Base-by-base conservation (phyloP, 2,329 filamentous ascomycete species). In the Rugonectria rugulosa region DNA sequence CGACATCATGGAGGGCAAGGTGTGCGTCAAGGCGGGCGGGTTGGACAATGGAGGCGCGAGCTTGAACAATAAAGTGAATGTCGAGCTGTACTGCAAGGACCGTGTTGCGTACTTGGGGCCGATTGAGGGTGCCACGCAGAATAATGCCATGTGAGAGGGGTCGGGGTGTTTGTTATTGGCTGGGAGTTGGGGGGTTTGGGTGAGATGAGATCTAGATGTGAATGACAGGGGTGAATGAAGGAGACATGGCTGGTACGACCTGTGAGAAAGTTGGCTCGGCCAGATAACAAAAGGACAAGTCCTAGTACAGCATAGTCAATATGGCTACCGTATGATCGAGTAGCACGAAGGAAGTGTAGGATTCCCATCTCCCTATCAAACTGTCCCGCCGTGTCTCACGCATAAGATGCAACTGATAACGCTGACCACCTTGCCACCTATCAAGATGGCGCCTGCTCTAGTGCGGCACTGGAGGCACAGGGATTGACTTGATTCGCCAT, bases 31-130 rank as follows among this genome's bases (percentile, higher is more conserved):
- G 72, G 79, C 77, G 3, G 82, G 82, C 1, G 68, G 73, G 1
- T 65, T 85, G 21, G 81, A 85, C 46, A 76, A 76, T 6, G 79
- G 79, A 6, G 76, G 73, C 10, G 74, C 78, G 0, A 74, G 73
- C 41, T 63, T 81, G 24, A 70, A 69, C 2, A 68, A 75, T 57
- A 76, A 75, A 57, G 68, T 83, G 27, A 74, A 68, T 8, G 73
- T 82, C 10, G 82, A 85, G 69, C 81, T 84, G 45, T 85, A 84
- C 60, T 75, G 71, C 31, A 80, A 79, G 64, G 78, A 82, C 52
- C 73, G 81, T 3, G 72, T 81, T 19, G 61, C 63, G 4, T 84
- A 82, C 57, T 65, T 80, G 11, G 64, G 64, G 45, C 66, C 69
- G 9, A 60, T 76, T 3, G 72, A 77, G 43, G 80, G 76, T 4